Evolutionary conservation across 169 alveolate species (phyloP).

Genomic region (Plasmodium billcollinsi): DNA sequence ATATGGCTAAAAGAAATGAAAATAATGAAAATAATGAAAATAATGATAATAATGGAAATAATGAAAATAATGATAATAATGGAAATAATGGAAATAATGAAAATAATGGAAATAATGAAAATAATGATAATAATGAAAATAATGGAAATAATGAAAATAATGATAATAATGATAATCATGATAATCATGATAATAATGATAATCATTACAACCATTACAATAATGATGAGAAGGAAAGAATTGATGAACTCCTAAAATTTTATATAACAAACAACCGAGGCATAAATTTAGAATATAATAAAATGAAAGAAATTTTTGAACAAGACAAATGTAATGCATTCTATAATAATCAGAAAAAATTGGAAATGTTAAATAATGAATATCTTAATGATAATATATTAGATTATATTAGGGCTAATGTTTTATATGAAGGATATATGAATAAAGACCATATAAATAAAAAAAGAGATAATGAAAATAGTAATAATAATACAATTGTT

Average conservation of each 20-base stretch:
- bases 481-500: background rate
- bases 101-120: background rate
- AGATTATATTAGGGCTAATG: too few species aligned
- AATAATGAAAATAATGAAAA: background rate
- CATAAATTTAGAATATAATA: too few species aligned
- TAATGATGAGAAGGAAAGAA: background rate
- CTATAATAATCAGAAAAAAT: too few species aligned
- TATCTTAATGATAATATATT: background rate
- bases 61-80: background rate
- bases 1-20: background rate
- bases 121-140: background rate
- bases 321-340: too few species aligned
- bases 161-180: background rate
- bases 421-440: background rate
- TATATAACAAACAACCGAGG: background rate
- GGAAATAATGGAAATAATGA: background rate
- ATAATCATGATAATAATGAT: background rate
- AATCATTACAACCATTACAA: background rate
- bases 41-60: background rate
- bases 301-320: too few species aligned
- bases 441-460: background rate
- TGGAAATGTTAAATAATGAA: too few species aligned
- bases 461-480: background rate
- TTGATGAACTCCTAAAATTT: conserved; percentile 1
- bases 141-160: background rate